A percentile compares a stretch with the other conserved stretches of the same genome.
Conservation (phyloP, 495 filamentous ascomycete species). For the Penicillium crystallinum region DNA sequence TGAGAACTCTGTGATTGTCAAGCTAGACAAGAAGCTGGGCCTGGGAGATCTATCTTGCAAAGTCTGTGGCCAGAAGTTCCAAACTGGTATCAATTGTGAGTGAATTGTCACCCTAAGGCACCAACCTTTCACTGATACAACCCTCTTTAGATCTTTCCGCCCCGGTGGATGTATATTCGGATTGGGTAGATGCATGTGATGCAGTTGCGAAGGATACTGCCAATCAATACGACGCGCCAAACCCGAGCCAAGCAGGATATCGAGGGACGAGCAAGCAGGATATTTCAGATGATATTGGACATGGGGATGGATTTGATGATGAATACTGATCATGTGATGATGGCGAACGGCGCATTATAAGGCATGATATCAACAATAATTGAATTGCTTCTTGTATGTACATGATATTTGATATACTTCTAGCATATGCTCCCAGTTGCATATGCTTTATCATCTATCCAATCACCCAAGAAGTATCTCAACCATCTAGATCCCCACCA, state of each 20-base stretch:
- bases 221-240: slow-evolving; percentile 44
- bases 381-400: slow-evolving; percentile 10
- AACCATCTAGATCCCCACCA: background rate
- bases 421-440: background rate
- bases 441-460: background rate
- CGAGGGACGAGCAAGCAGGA: slow-evolving; percentile 22
- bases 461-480: background rate
- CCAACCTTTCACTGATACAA: slow-evolving; percentile 2
- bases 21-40: slow-evolving; percentile 85
- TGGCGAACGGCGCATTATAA: slow-evolving; percentile 20
- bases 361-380: slow-evolving; percentile 7
- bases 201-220: slow-evolving; percentile 60
- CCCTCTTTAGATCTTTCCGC: slow-evolving; percentile 66
- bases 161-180: slow-evolving; percentile 90
- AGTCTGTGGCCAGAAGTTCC: slow-evolving; percentile 87
- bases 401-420: slow-evolving; percentile 3
- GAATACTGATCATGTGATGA: slow-evolving; percentile 26
- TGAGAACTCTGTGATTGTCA: slow-evolving; percentile 82
- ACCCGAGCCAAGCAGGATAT: slow-evolving; percentile 14
- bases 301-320: slow-evolving; percentile 24
- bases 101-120: background rate
- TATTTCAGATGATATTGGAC: slow-evolving; percentile 7
- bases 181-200: slow-evolving; percentile 98
- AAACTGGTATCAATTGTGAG: slow-evolving; percentile 89
- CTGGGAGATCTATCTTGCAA: slow-evolving; percentile 83